Evolutionary conservation across 2,329 filamentous ascomycete genomes (phyloP), one percentile per base, ranked within the genome.

Genomic region (Pestalotiopsis sp.): DNA sequence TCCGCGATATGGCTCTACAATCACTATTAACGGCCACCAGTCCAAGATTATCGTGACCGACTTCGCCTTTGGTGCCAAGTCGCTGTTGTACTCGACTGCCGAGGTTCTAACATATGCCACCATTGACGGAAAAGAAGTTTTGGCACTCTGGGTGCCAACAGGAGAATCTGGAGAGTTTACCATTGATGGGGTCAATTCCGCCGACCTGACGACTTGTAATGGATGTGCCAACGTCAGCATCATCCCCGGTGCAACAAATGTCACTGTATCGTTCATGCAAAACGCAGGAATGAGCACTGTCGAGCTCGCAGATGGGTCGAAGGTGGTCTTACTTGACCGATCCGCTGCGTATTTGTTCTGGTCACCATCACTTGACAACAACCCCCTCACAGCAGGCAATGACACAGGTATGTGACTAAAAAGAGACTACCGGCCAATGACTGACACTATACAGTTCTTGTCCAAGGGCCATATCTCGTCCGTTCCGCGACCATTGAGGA

Each of bases 41-140:
- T 85, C 87, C 7, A 90, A 90, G 79, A 86, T 91, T 17, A 75
- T 90, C 3, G 85, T 88, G 0, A 88, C 87, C 0, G 88, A 90
- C 70, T 91, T 89, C 67, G 75, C 70, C 1, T 83, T 89, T 52
- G 88, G 87, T 1, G 74, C 77, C 7, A 79, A 86, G 68, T 83
- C 76, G 0, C 74, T 88, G 0, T 73, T 88, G 0, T 88, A 88
- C 73, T 86, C 85, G 0, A 88, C 86, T 1, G 84, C 85, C 0
- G 86, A 88, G 68, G 79, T 88, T 0, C 73, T 88, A 11, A 88
- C 82, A 69, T 85, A 86, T 66, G 78, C 84, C 0, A 69, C 82
- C 0, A 79, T 87, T 7, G 84, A 86, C 40, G 77, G 77, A 6
- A 81, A 82, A 59, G 80, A 84, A 9, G 75, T 84, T 0, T 74